These are phyloP conservation scores for Pythium aquatile DNA, from an alignment of 352 stramenopile genomes.

Conservation along the genomic window DNA sequence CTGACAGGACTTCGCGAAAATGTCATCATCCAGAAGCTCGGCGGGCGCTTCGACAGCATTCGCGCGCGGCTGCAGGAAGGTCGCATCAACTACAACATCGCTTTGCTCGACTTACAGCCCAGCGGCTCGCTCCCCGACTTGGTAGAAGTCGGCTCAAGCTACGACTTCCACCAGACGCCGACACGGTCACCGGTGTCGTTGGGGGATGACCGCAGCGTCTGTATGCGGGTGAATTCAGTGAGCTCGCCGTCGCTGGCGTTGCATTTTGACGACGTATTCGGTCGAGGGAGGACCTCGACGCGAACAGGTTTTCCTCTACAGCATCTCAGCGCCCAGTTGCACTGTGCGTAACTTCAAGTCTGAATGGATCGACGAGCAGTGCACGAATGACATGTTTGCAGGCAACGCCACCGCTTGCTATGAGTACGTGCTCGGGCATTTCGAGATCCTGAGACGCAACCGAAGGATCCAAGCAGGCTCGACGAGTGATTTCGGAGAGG, in stretches of 20 bases:
- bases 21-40: conserved; percentile 38
- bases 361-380: background rate
- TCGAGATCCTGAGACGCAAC: background rate
- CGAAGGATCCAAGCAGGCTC: background rate
- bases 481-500: background rate
- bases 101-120: conserved; percentile 18
- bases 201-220: conserved; percentile 28
- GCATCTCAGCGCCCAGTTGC: conserved; percentile 31
- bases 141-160: conserved; percentile 25
- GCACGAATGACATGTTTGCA: background rate
- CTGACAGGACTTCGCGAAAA: conserved; percentile 53
- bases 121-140: conserved; percentile 27
- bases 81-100: conserved; percentile 42
- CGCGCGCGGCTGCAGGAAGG: conserved; percentile 32
- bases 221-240: conserved; percentile 30
- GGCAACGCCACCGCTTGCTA: conserved; percentile 4
- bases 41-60: conserved; percentile 42
- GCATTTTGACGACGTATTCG: conserved; percentile 32
- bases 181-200: conserved; percentile 16
- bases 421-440: background rate
- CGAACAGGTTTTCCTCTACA: conserved; percentile 27
- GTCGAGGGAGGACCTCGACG: conserved; percentile 18
- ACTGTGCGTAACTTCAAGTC: background rate
- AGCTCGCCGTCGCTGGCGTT: conserved; percentile 26
- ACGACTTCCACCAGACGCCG: conserved; percentile 26